Base-by-base conservation (phyloP, 2,329 filamentous ascomycete genomes). In the Trichoderma sp. region DNA sequence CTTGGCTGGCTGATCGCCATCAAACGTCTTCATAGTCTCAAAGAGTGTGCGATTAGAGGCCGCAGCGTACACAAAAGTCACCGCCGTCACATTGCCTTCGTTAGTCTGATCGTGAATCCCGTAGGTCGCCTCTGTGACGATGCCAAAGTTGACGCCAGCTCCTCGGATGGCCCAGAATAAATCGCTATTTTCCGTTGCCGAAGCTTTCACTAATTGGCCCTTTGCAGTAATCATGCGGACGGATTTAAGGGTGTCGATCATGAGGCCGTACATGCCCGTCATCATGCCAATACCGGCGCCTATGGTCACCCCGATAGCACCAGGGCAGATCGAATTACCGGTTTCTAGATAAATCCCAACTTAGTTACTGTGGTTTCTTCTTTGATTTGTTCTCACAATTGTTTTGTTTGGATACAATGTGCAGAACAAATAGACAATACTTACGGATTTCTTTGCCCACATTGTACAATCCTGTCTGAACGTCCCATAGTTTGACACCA, bases 121-220 rank as follows among this genome's bases (percentile, higher is more conserved):
- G 24, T 62, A 62, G 14, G 59, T 62, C 11, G 60, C 60, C 9
- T 27, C 24, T 11, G 60, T 79, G 64, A 89, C 83, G 71, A 89
- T 85, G 65, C 87, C 87, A 77, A 89, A 85, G 78, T 89, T 89
- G 12, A 85, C 85, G 2, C 87, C 87, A 3, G 87, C 88, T 21
- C 88, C 88, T 80, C 82, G 86, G 0, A 89, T 77, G 18, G 85
- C 87, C 87, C 87, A 89, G 77, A 88, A 82, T 0, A 89, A 79
- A 76, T 88, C 86, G 5, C 75, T 33, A 71, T 83, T 76, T 4
- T 29, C 27, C 53, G n/a, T 29, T 1, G 59, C 76, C 5, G 60
- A 64, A n/a, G 24, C 60, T 9, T n/a, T 35, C 18, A 35, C 24
- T 18, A 64, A 12, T 2, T 38, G 9, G 0, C 60, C 60, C 6